Evolutionary conservation across 148 eudicot species (phyloP).

Genomic region (Fallopia convolvulus): DNA sequence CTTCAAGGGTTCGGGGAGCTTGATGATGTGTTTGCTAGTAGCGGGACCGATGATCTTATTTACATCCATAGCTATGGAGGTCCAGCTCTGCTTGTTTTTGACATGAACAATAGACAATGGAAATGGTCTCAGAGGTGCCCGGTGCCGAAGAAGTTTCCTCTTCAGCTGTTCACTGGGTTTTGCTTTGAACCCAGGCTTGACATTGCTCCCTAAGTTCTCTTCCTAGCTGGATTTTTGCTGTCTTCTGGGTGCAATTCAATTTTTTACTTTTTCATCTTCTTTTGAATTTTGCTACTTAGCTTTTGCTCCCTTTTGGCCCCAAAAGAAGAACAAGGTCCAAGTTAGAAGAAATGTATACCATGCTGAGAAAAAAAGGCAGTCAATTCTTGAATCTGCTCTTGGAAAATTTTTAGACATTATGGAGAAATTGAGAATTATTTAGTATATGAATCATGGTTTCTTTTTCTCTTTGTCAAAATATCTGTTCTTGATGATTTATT

Average conservation of each 20-base stretch:
- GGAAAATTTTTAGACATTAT: background rate
- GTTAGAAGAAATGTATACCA: conserved; percentile 3
- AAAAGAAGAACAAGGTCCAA: background rate
- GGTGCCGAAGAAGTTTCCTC: conserved; percentile 78
- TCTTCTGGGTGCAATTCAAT: background rate
- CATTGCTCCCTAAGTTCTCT: conserved; percentile 41
- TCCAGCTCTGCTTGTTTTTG: conserved; percentile 75
- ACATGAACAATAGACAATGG: conserved; percentile 62
- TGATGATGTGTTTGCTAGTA: conserved; percentile 90
- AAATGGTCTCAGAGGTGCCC: conserved; percentile 93
- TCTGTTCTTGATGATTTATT: background rate
- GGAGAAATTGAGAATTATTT: background rate
- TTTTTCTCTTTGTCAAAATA: background rate
- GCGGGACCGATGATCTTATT: conserved; percentile 65
- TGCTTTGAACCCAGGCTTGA: conserved; percentile 94
- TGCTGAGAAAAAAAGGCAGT: conserved; percentile 8
- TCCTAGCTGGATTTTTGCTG: background rate
- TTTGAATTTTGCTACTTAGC: background rate
- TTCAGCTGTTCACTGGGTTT: conserved; percentile 93
- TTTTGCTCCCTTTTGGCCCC: background rate
- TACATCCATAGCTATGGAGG: conserved; percentile 93
- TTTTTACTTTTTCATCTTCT: background rate
- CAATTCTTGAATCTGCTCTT: conserved; percentile 1
- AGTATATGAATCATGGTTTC: background rate
- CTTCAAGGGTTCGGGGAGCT: conserved; percentile 94